Conservation (phyloP, 768 basidiomycete genomes). For the Coprinopsis strossmayeri region DNA sequence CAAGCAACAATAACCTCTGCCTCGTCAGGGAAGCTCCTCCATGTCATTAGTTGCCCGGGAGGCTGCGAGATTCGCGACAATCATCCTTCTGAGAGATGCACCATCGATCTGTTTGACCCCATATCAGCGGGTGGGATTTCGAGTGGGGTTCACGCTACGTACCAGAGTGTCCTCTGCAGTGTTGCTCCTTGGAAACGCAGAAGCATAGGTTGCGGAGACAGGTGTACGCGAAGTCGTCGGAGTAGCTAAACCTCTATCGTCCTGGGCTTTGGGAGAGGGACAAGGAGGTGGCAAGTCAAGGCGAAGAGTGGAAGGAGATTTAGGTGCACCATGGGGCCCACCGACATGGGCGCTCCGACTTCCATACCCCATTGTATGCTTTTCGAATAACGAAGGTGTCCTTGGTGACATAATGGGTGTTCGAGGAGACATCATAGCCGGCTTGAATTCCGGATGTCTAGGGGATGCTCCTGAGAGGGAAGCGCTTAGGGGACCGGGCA, state of each 20-base stretch:
- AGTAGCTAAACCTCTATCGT: neutral
- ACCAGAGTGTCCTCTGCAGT: neutral
- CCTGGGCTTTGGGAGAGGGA: slow-evolving; percentile 1
- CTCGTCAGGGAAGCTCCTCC: slow-evolving; percentile 12
- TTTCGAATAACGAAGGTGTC: slow-evolving; percentile 25
- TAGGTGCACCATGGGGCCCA: slow-evolving; percentile 11
- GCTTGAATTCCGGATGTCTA: slow-evolving; percentile 17
- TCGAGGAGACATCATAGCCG: slow-evolving; percentile 16
- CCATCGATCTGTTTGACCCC: slow-evolving; percentile 20
- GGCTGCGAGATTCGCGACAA: slow-evolving; percentile 26
- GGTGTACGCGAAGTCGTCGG: neutral
- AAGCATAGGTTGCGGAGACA: slow-evolving; percentile 1
- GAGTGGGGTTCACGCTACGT: slow-evolving; percentile 4
- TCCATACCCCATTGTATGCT: slow-evolving; percentile 22
- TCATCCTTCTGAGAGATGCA: slow-evolving; percentile 27
- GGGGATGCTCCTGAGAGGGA: slow-evolving; percentile 15
- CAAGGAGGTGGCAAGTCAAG: neutral
- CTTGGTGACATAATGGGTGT: too few relatives aligned
- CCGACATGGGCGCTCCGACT: slow-evolving; percentile 18
- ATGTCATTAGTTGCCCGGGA: slow-evolving; percentile 9
- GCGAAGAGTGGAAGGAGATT: neutral
- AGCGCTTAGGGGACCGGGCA: slow-evolving; percentile 20
- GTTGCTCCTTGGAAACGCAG: neutral
- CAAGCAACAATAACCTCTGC: slow-evolving; percentile 1
- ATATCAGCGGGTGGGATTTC: neutral